These are phyloP conservation scores for Fonsecaea nubica DNA, from an alignment of 2,329 filamentous ascomycete species.

Conservation along the genomic window DNA sequence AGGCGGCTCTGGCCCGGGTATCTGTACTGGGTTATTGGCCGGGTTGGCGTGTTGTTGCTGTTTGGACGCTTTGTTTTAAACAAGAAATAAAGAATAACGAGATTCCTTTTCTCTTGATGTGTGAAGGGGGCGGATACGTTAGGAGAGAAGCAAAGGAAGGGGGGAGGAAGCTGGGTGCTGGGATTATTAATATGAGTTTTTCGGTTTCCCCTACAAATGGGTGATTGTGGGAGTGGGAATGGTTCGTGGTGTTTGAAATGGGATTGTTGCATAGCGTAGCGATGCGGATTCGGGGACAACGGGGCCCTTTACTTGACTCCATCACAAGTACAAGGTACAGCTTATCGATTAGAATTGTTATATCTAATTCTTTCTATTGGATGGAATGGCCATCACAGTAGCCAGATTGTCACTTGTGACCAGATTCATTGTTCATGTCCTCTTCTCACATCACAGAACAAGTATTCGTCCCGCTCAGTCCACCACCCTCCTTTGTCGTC, in stretches of 20 bases:
- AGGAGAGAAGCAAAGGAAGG: too few relatives aligned
- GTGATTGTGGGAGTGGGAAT: too few relatives aligned
- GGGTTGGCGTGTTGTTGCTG: conserved; percentile 59
- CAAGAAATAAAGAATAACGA: too few relatives aligned
- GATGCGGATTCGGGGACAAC: not conserved
- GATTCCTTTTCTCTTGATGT: not conserved
- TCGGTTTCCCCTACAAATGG: too few relatives aligned
- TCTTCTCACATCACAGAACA: conserved; percentile 50
- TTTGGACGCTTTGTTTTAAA: conserved; percentile 55
- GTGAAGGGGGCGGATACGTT: too few relatives aligned
- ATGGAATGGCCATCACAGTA: not conserved
- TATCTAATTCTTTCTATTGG: not conserved
- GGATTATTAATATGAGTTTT: too few relatives aligned
- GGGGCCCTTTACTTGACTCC: not conserved
- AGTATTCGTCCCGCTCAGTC: conserved; percentile 51
- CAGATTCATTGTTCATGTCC: not conserved
- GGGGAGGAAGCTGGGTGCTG: too few relatives aligned
- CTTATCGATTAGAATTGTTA: too few relatives aligned
- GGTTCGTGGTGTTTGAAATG: too few relatives aligned
- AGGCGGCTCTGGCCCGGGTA: conserved; percentile 44
- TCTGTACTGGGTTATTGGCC: conserved; percentile 56
- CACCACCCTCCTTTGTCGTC: conserved; percentile 59
- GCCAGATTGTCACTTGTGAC: not conserved
- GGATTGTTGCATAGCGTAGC: not conserved
- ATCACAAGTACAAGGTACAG: not conserved